Percentiles rank a stretch among this genome's conserved stretches.
Evolutionary conservation across 352 stramenopile species (phyloP).

Genomic region (Phytophthora ohioensis): DNA sequence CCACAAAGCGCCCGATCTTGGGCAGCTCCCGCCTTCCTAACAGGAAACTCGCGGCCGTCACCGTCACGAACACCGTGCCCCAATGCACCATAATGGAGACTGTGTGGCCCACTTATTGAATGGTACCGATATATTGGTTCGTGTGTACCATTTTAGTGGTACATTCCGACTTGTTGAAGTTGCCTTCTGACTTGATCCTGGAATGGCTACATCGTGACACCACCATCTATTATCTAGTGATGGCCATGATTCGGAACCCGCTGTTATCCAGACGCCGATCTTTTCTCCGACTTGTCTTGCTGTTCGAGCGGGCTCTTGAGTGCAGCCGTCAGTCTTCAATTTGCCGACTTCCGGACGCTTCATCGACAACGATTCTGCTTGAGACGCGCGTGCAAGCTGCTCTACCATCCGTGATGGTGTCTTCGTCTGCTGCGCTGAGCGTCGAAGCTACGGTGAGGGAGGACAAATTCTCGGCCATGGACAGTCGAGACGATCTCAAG

Average conservation of each 20-base stretch:
- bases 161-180: constrained; percentile 16
- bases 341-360: constrained; percentile 1
- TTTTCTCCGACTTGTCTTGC: neutral
- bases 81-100: constrained; percentile 60
- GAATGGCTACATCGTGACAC: constrained; percentile 14
- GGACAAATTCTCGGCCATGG: constrained; percentile 22
- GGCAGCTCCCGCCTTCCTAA: constrained; percentile 77
- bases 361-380: constrained; percentile 23
- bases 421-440: constrained; percentile 20
- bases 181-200: constrained; percentile 8
- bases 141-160: neutral
- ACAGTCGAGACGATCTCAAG: constrained; percentile 13
- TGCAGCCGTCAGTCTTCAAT: constrained; percentile 21
- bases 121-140: constrained; percentile 8
- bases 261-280: neutral
- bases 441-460: constrained; percentile 9
- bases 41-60: constrained; percentile 73
- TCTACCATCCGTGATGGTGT: constrained; percentile 5
- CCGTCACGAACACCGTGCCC: constrained; percentile 70
- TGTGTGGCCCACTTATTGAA: constrained; percentile 18
- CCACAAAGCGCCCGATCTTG: constrained; percentile 69
- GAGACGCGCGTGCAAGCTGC: neutral
- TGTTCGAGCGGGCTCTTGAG: neutral
- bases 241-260: neutral
- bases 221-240: neutral